Conservation (phyloP, 441 rosid species). For the Cnidoscolus chayamansa region DNA sequence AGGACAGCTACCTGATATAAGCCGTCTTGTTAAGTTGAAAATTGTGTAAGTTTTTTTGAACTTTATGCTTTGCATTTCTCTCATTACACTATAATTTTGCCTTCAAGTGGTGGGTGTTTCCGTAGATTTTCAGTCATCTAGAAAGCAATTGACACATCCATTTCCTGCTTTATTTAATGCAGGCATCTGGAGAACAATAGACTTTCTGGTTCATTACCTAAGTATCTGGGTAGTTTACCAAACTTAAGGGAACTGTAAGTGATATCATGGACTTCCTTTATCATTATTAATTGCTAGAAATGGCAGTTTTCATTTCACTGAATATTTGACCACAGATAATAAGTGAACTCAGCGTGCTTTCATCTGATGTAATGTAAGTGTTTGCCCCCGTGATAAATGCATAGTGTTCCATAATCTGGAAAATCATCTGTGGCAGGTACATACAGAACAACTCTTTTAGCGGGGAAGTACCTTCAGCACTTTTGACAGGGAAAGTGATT, state of each 20-base stretch:
- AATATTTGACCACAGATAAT: not conserved
- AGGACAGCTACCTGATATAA: conserved; percentile 74
- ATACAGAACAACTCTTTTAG: conserved; percentile 75
- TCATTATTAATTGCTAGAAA: not conserved
- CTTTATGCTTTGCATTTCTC: conserved; percentile 12
- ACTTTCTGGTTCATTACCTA: conserved; percentile 67
- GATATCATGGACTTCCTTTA: conserved; percentile 7
- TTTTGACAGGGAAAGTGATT: conserved; percentile 52
- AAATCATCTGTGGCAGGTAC: conserved; percentile 46
- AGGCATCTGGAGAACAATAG: conserved; percentile 92
- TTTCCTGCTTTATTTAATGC: conserved; percentile 25
- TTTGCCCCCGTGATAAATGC: not conserved
- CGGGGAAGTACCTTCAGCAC: conserved; percentile 60
- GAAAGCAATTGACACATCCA: conserved; percentile 9
- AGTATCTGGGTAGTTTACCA: conserved; percentile 58
- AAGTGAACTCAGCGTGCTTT: not conserved
- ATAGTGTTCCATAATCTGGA: conserved; percentile 10
- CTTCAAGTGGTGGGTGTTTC: not conserved
- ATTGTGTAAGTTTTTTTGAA: conserved; percentile 57
- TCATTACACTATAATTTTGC: not conserved
- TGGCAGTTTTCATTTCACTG: conserved; percentile 10
- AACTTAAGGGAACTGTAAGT: conserved; percentile 76
- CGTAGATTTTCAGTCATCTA: not conserved
- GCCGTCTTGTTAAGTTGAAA: conserved; percentile 61
- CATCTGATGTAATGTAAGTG: not conserved